Evolutionary conservation across 257 asterid species (phyloP), one percentile per base, ranked within the genome.

Genomic region (Fraxinus cuspidata): DNA sequence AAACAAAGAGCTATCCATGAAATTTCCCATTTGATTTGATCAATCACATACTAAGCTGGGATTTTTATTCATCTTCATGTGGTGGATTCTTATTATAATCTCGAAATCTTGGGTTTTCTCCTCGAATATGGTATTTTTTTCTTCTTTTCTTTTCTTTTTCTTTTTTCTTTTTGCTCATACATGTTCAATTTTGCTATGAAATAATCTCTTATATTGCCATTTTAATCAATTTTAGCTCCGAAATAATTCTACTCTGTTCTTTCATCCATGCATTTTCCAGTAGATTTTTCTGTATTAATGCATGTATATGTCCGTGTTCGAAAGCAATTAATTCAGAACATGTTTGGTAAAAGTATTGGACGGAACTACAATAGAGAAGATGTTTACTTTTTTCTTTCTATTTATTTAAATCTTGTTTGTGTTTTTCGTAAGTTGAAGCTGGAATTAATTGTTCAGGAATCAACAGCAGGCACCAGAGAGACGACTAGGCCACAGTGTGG

Each of bases 401-500:
- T 63, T 34, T 12, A 16, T 63, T 34, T 38, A 0, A 38, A 5
- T 4, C 7, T 23, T 32, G 29, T 28, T 70, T 0, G 42, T 4
- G 38, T 6, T 35, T 76, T 18, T 19, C 9, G 13, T 37, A 37
- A 37, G 42, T 37, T 37, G 6, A 2, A 38, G 3, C 11, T 53
- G 37, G 40, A 7, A 63, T 63, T 68, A 51, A 51, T 44, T 27
- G 27, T 42, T 37, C 86, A 84, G 89, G 83, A 66, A 71, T 19
- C 79, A 25, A 34, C 32, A 25, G 44, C 21, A 47, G 25, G 42
- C 19, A n/a, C 5, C 23, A 15, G 53, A 11, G 65, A 68, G 69
- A 83, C 67, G 63, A 31, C 80, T 31, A 85, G 97, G 31, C 85
- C 11, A 37, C 11, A 11, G 11, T 11, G 87, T 0, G 92, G 89